Base-by-base conservation (phyloP, 768 basidiomycete species). In the Mycena indigotica region DNA sequence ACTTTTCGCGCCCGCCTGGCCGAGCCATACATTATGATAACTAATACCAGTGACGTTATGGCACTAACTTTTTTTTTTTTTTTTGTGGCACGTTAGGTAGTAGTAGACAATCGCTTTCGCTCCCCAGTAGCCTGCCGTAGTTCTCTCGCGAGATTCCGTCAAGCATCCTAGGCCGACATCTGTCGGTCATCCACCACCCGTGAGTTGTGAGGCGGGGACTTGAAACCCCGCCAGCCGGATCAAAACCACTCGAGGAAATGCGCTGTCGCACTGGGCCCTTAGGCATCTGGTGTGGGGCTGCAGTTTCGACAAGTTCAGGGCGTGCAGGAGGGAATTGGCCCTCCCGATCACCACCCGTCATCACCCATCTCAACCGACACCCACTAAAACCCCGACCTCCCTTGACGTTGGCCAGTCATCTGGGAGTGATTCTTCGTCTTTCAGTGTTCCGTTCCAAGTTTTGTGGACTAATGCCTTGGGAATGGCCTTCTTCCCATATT, bases 211-310 rank as follows among this genome's bases (percentile, higher is more conserved):
- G 46, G 54, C 54, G n/a, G 17, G 54, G 54, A 55, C 45, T 55
- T 50, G 15, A 29, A 56, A 56, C 55, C 55, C 32, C 46, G 55
- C 55, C 55, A 50, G 55, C 30, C 48, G 19, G 35, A 6, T 28
- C 10, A 35, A 25, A 56, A 50, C 56, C 49, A 51, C 56, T 21
- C 56, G 51, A 57, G 56, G 56, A 57, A 57, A 56, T 56, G 55
- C 38, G 53, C 35, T 19, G 24, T 28, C 38, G 49, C 55, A 56
- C 45, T 24, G 50, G 21, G 39, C 50, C 10, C 51, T 57, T 26
- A 21, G 29, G 50, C 39, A 38, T 44, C 28, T 28, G 45, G 44
- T 57, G 56, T 57, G 50, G 56, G 56, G 39, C 56, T 57, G 29
- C 56, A 32, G 30, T 41, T 45, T 32, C 41, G 3, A 26, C 17